A percentile compares a stretch with the other conserved stretches of the same genome.
Conservation (phyloP, 2,329 filamentous ascomycete species). For the Thielaviopsis euricoi region DNA sequence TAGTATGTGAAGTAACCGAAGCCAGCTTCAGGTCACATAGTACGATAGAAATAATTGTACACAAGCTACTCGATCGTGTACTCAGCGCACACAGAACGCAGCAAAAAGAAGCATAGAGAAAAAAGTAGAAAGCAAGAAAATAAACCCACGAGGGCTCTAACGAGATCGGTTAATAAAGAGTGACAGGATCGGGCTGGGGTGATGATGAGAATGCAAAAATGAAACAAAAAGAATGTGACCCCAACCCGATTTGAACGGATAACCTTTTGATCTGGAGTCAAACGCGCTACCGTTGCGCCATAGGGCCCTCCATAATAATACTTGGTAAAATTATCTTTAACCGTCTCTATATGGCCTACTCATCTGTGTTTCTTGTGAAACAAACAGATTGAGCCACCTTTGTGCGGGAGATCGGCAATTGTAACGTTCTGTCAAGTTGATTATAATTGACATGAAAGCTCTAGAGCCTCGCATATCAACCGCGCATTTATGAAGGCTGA, state of each 20-base stretch:
- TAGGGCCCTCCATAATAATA: neutral
- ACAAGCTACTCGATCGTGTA: too few species aligned
- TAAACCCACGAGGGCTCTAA: too few species aligned
- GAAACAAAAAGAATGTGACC: slow-evolving; percentile 1
- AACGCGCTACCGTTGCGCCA: slow-evolving; percentile 10
- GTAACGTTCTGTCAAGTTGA: neutral
- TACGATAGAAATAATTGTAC: too few species aligned
- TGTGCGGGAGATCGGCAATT: neutral
- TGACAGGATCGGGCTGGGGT: too few species aligned
- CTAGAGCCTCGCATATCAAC: neutral
- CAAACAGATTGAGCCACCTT: too few species aligned
- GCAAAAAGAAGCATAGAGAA: too few species aligned
- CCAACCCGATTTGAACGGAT: slow-evolving; percentile 11
- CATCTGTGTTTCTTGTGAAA: neutral
- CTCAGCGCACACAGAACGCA: too few species aligned
- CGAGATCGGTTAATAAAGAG: too few species aligned
- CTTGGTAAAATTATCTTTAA: neutral
- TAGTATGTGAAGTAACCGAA: too few species aligned
- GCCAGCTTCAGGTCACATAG: too few species aligned
- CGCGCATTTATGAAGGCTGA: too few species aligned
- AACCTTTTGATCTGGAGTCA: slow-evolving; percentile 11
- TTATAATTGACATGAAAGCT: neutral
- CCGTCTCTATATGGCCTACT: neutral
- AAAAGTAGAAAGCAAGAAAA: too few species aligned
- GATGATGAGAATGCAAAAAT: neutral